These are phyloP conservation scores for Trifolium fragiferum DNA, from an alignment of 306 rosid species.

Conservation along the genomic window DNA sequence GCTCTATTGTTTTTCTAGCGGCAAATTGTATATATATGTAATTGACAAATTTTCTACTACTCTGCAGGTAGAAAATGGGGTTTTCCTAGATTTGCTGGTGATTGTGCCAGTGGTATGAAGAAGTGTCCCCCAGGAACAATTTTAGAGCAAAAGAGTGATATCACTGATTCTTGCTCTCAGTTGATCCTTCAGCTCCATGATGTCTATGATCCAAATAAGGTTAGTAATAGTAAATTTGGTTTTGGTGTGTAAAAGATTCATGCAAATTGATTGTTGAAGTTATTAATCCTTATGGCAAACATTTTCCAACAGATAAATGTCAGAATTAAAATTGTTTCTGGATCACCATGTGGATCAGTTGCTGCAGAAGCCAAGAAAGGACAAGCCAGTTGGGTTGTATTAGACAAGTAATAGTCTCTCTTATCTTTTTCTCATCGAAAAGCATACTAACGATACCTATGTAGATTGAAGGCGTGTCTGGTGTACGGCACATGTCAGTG, in stretches of 20 bases:
- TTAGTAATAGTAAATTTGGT: slow-evolving; percentile 31
- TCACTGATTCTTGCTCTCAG: slow-evolving; percentile 91
- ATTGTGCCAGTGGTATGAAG: slow-evolving; percentile 80
- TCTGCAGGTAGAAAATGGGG: slow-evolving; percentile 90
- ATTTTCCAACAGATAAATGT: slow-evolving; percentile 76
- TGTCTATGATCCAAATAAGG: slow-evolving; percentile 97
- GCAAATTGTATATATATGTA: background rate
- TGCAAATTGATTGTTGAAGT: slow-evolving; percentile 29
- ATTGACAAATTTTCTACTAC: slow-evolving; percentile 27
- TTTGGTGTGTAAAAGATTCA: slow-evolving; percentile 24
- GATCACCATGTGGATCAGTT: slow-evolving; percentile 93
- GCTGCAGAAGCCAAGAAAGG: slow-evolving; percentile 91
- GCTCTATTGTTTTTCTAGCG: background rate
- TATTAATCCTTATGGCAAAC: slow-evolving; percentile 29
- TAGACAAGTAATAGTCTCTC: slow-evolving; percentile 83
- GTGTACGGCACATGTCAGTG: background rate
- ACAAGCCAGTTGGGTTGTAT: slow-evolving; percentile 89
- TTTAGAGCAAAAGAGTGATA: slow-evolving; percentile 80
- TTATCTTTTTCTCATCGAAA: slow-evolving; percentile 26
- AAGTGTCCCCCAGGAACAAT: slow-evolving; percentile 69
- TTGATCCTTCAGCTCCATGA: slow-evolving; percentile 98
- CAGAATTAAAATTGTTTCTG: slow-evolving; percentile 85
- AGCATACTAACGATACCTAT: slow-evolving; percentile 34
- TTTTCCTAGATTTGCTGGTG: slow-evolving; percentile 93
- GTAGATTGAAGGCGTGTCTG: background rate